Evolutionary conservation across 352 stramenopile species (phyloP).

Genomic region (Stramenopiles sp.): DNA sequence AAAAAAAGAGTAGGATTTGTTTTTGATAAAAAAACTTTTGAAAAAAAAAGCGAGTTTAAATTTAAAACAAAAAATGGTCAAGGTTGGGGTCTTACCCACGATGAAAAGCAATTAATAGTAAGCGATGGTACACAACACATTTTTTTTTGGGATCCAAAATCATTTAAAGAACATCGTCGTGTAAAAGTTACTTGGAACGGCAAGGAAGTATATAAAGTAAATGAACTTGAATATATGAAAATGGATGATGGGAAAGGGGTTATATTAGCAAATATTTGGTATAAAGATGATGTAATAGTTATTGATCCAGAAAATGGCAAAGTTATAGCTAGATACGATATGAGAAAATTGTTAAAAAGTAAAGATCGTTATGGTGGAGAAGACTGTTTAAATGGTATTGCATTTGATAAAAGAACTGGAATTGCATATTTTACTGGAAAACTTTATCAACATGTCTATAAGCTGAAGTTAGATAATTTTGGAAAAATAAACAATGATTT

Average conservation of each 20-base stretch:
- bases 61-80: constrained; percentile 56
- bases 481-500: not conserved
- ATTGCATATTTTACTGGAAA: not conserved
- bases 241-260: constrained; percentile 26
- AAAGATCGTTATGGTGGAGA: not conserved
- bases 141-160: constrained; percentile 66
- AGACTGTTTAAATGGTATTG: not conserved
- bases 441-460: not conserved
- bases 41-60: constrained; percentile 34
- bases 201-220: constrained; percentile 40
- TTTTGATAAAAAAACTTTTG: constrained; percentile 41
- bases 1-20: constrained; percentile 58
- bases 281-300: constrained; percentile 64
- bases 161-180: constrained; percentile 40
- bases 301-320: constrained; percentile 59
- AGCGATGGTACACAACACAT: constrained; percentile 65
- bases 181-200: constrained; percentile 33
- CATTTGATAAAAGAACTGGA: not conserved
- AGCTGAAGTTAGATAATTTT: not conserved
- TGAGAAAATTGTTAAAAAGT: constrained; percentile 28
- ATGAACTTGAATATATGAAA: constrained; percentile 69
- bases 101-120: constrained; percentile 50
- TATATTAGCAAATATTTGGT: constrained; percentile 84
- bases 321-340: constrained; percentile 63
- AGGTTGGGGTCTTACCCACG: constrained; percentile 78